Evolutionary conservation across 2,329 filamentous ascomycete genomes (phyloP).

Genomic region (Alternaria sp.): DNA sequence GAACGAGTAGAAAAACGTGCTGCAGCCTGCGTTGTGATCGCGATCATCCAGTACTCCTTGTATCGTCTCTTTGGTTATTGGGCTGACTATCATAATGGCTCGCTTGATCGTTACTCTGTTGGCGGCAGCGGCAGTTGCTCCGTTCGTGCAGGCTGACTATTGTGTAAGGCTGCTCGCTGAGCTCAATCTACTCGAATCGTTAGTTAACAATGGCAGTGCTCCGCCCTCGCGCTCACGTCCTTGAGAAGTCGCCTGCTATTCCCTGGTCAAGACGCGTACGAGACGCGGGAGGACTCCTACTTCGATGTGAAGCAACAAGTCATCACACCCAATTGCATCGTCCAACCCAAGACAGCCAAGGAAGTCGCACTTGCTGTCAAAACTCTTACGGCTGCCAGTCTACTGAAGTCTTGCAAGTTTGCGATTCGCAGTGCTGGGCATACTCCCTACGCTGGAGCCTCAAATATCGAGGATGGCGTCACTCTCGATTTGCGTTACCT

Average conservation of each 20-base stretch:
- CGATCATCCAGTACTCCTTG: neutral
- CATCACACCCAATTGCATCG: constrained; percentile 33
- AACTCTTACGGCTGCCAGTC: constrained; percentile 14
- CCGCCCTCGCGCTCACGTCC: constrained; percentile 12
- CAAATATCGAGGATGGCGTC: constrained; percentile 40
- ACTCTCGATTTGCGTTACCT: constrained; percentile 38
- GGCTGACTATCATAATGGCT: constrained; percentile 1
- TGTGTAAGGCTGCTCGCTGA: constrained; percentile 9
- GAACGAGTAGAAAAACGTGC: neutral
- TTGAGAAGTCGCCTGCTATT: constrained; percentile 21
- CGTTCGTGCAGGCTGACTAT: constrained; percentile 8
- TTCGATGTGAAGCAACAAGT: constrained; percentile 33
- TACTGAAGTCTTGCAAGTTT: constrained; percentile 24
- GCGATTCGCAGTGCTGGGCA: constrained; percentile 39
- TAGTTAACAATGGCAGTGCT: constrained; percentile 11
- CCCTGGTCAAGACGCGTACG: constrained; percentile 24
- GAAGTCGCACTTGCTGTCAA: constrained; percentile 32
- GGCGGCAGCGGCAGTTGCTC: constrained; percentile 15
- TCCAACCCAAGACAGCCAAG: constrained; percentile 27
- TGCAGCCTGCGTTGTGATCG: neutral
- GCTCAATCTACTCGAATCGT: neutral
- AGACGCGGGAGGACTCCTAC: constrained; percentile 26
- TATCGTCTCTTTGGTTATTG: neutral
- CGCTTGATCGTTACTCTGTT: constrained; percentile 14
- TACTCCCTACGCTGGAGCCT: constrained; percentile 33